These are phyloP conservation scores for Trichosporon sp. DNA, from an alignment of 1,284 basidiomycete species.

Conservation along the genomic window DNA sequence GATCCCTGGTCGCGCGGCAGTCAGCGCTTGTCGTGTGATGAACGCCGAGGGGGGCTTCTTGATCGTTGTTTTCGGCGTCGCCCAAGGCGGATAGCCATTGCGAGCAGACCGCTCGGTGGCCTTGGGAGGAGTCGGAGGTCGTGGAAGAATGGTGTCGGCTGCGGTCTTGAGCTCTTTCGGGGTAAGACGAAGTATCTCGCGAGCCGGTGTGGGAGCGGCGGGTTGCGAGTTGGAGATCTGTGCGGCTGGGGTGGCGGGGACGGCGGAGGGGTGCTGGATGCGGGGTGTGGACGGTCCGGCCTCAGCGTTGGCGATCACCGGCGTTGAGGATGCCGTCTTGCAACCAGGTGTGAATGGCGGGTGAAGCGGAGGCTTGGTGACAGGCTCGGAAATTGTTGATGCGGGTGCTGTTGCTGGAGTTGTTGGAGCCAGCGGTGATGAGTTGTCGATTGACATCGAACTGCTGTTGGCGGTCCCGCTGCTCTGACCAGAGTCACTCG, in stretches of 20 bases:
- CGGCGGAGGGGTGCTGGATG: neutral
- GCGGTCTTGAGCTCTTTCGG: neutral
- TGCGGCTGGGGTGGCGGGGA: neutral
- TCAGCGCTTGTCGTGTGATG: neutral
- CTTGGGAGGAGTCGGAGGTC: slow-evolving; percentile 11
- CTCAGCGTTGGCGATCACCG: neutral
- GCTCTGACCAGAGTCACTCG: neutral
- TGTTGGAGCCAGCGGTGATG: neutral
- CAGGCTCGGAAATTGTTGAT: neutral
- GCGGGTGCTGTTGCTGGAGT: neutral
- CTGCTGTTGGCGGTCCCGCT: neutral
- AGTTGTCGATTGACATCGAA: neutral
- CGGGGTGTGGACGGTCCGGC: neutral
- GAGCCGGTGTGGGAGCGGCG: neutral
- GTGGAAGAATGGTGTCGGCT: neutral
- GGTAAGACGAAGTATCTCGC: slow-evolving; percentile 4
- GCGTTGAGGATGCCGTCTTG: neutral
- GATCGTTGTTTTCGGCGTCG: neutral
- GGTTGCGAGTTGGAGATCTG: neutral
- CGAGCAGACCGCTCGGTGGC: slow-evolving; percentile 3
- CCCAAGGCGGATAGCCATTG: slow-evolving; percentile 4
- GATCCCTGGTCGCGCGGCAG: neutral
- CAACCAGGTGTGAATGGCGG: neutral
- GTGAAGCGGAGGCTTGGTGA: neutral
- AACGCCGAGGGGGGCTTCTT: neutral